A percentile compares a stretch with the other conserved stretches of the same genome.
phyloP scores from a whole-genome alignment of 495 filamentous ascomycete genomes.

The Talaromyces wortmannii region DNA sequence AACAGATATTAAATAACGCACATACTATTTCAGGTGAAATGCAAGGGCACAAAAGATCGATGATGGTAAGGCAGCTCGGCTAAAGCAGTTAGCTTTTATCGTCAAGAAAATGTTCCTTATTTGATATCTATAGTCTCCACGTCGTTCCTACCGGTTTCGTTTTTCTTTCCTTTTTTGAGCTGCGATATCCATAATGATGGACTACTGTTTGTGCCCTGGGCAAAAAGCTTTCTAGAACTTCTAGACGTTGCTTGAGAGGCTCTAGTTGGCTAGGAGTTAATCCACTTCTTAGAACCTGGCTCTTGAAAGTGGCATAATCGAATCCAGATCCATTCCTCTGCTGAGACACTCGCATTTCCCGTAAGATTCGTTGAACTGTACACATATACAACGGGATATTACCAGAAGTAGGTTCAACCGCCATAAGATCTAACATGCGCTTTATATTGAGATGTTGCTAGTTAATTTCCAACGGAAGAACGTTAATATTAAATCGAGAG shows the following conservation, averaged over 20 bases:
- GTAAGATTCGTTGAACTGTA: constrained; percentile 48
- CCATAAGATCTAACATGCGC: constrained; percentile 64
- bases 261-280: constrained; percentile 38
- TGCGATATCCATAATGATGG: neutral
- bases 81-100: constrained; percentile 16
- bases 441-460: constrained; percentile 54
- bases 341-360: constrained; percentile 47
- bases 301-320: constrained; percentile 46
- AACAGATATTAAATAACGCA: constrained; percentile 60
- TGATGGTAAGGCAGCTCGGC: constrained; percentile 55
- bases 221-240: constrained; percentile 54
- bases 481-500: constrained; percentile 30
- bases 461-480: constrained; percentile 50
- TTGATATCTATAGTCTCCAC: constrained; percentile 5
- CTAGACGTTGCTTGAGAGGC: constrained; percentile 49
- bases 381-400: constrained; percentile 58
- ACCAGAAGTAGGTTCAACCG: constrained; percentile 37
- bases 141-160: constrained; percentile 19
- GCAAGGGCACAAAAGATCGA: constrained; percentile 71
- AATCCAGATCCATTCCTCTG: constrained; percentile 32
- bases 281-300: constrained; percentile 19
- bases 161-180: constrained; percentile 15
- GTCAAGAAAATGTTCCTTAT: no score
- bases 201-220: constrained; percentile 10
- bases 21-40: constrained; percentile 61